Base-by-base conservation (phyloP, 768 basidiomycete genomes). In the Ramaria rubella region DNA sequence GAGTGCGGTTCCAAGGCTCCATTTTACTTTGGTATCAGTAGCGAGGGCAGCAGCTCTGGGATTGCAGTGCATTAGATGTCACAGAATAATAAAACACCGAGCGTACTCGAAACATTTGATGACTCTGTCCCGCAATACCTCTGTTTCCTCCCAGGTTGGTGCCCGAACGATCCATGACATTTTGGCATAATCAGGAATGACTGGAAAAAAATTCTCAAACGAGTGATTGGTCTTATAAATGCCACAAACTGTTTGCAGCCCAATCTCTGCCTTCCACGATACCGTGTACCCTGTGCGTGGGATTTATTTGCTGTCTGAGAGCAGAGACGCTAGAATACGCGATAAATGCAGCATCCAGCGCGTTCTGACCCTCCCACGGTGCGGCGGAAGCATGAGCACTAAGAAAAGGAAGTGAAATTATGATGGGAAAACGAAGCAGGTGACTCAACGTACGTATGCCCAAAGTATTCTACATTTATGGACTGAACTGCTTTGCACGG, bases 291-390 rank as follows among this genome's bases (percentile, higher is more conserved):
- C 92, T 84, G 60, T 85, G 79, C 45, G 85, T 81, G 0, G 93
- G 92, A 67, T 84, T 83, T 58, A 92, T 82, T 71, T 95, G 93
- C 68, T 95, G 93, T 12, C 93, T 80, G 46, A 95, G 76, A 23
- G 83, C 82, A 3, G 90, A 85, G 40, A 95, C 77, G 46, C 80
- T 77, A 7, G 84, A 82, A 67, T 94, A 94, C 0, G 90, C 87
- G 8, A 90, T 71, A 66, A 93, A 87, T 1, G 91, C 91, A 0
- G 93, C 93, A 64, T 94, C 93, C 43, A 91, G 78, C 12, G 91
- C 90, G 64, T 94, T 94, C 40, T 78, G 79, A 23, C 86, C 91
- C 68, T 94, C 88, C 87, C 91, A 93, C 3, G 90, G 90, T 11
- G 86, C 80, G 31, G 77, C 79, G n/a, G 83, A 85, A 15, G 89